These are phyloP conservation scores for Ormosia semicastrata DNA, from an alignment of 306 rosid genomes.

Conservation along the genomic window DNA sequence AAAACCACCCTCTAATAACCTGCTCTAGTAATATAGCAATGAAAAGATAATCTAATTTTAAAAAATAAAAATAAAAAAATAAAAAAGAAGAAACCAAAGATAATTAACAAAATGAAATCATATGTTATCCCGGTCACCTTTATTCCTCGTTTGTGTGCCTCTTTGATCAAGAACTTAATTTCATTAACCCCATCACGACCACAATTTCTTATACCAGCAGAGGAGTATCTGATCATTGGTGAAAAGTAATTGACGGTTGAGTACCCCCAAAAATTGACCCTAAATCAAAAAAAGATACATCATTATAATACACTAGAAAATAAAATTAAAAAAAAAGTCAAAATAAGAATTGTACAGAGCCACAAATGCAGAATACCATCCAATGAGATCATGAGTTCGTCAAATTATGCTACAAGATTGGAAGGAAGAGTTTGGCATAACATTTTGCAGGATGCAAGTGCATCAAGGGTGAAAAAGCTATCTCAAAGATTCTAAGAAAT, in stretches of 20 bases:
- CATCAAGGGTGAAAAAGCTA: too few relatives aligned
- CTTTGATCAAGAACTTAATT: conserved; percentile 76
- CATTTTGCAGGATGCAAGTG: too few relatives aligned
- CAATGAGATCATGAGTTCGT: too few relatives aligned
- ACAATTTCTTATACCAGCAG: conserved; percentile 67
- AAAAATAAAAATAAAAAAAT: too few relatives aligned
- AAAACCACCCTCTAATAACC: too few relatives aligned
- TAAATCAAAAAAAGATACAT: conserved; percentile 32
- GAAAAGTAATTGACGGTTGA: conserved; percentile 89
- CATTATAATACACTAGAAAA: conserved; percentile 7
- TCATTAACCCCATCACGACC: conserved; percentile 83
- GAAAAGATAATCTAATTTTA: conserved; percentile 8
- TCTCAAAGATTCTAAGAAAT: too few relatives aligned
- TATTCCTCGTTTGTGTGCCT: conserved; percentile 90
- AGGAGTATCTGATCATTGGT: conserved; percentile 92
- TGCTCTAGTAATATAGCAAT: conserved; percentile 39
- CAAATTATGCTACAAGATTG: too few relatives aligned
- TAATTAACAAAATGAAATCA: neutral
- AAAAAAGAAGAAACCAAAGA: neutral
- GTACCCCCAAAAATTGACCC: conserved; percentile 98
- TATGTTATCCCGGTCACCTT: conserved; percentile 56
- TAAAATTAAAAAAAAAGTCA: neutral
- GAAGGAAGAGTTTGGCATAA: too few relatives aligned
- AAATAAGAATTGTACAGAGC: neutral
- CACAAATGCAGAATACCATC: too few relatives aligned